Conservation (phyloP, 345 rosid species). For the Adansonia digitata region DNA sequence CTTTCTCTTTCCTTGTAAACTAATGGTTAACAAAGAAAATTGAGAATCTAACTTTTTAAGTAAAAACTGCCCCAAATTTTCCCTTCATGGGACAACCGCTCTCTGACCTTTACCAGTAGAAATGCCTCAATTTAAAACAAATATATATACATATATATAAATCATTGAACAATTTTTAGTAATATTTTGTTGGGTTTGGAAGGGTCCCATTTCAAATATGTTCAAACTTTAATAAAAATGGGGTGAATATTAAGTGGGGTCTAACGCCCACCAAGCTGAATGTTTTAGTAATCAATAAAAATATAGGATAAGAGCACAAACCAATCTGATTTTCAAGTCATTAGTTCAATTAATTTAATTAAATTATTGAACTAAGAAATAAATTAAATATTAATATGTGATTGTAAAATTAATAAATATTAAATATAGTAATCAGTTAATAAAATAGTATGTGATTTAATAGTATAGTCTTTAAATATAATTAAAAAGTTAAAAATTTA, state of each 20-base stretch:
- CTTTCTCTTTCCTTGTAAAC: background rate
- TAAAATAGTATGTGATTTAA: too few relatives aligned
- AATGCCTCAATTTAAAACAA: background rate
- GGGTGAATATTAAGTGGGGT: background rate
- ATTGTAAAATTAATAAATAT: too few relatives aligned
- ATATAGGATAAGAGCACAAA: too few relatives aligned
- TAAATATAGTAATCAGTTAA: too few relatives aligned
- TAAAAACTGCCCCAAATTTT: background rate
- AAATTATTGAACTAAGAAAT: too few relatives aligned
- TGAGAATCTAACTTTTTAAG: background rate
- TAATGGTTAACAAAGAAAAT: background rate
- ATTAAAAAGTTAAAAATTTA: too few relatives aligned
- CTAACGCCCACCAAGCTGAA: background rate
- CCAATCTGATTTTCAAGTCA: too few relatives aligned
- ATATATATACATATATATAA: background rate
- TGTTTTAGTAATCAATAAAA: too few relatives aligned
- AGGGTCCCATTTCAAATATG: background rate
- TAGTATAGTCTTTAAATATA: too few relatives aligned
- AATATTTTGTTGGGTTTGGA: background rate
- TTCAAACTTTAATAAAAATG: background rate
- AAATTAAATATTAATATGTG: too few relatives aligned
- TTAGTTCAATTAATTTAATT: too few relatives aligned
- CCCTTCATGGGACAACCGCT: background rate
- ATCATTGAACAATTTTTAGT: background rate
- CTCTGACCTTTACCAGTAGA: background rate